Base-by-base conservation (phyloP, 1,284 basidiomycete species). In the Austroboletus rostrupii region DNA sequence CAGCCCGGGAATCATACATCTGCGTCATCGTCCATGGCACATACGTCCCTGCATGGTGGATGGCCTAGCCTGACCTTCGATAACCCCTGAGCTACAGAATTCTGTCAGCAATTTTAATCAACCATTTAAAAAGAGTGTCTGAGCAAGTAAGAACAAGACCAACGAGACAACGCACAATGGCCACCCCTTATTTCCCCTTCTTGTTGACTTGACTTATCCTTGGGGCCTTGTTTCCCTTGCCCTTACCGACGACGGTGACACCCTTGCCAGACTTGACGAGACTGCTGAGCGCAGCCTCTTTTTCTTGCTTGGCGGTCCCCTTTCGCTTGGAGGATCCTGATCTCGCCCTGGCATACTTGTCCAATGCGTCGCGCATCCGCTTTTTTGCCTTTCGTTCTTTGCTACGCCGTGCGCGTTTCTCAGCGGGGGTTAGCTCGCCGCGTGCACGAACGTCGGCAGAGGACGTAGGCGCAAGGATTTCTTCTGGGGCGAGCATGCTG, bases 401-500 rank as follows among this genome's bases (percentile, higher is more conserved):
- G 54, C 78, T 77, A 45, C 84, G 80, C 45, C 83, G 69, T 2
- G 83, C 72, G 46, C 85, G 83, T 70, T 97, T 97, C 71, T 97
- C 88, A 26, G 76, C 71, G 1, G 94, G 91, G 7, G 91, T 92
- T 54, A 97, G 76, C 67, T 98, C 96, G 48, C 82, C 85, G 43
- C 82, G 79, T 4, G 82, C 75, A 36, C 81, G 81, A 39, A 81
- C 72, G 41, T 80, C 76, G 11, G 78, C 69, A 0, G 79, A 59
- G 0, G 79, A 60, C 4, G 73, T 65, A 0, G 88, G 78, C 0
- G 83, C 74, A 60, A 90, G 91, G 31, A 99, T 74, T 71, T 99
- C 97, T 65, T 98, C 92, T 0, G 97, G 97, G 1, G 97, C 93
- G 46, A 99, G 80, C 78, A 94, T 88, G 0, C 85, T 86, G 4